phyloP scores from a whole-genome alignment of 2,329 filamentous ascomycete species.

The Cladosporium sp. region DNA sequence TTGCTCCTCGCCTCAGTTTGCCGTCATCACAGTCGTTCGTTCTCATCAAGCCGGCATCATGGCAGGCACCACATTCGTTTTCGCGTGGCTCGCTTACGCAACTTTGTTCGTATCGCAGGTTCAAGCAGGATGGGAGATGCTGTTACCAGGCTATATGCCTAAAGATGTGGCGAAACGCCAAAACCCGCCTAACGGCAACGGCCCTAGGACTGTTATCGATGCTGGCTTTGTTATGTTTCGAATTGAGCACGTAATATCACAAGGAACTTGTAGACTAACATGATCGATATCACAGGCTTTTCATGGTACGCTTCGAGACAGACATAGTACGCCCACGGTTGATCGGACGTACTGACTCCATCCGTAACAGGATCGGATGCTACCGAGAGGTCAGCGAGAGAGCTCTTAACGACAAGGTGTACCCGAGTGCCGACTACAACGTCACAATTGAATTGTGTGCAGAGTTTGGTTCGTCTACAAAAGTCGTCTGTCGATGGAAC shows the following conservation, averaged over 20 bases:
- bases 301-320: neutral
- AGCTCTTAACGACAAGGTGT: neutral
- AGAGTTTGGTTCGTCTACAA: neutral
- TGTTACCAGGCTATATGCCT: neutral
- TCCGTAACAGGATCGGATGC: slow-evolving; percentile 4
- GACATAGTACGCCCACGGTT: neutral
- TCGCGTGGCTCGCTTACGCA: neutral
- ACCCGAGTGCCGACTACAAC: neutral
- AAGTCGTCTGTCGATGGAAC: neutral
- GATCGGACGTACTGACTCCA: neutral
- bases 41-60: neutral
- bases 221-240: neutral
- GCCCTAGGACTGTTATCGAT: neutral
- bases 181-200: neutral
- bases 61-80: neutral
- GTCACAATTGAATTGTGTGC: slow-evolving; percentile 5
- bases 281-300: neutral
- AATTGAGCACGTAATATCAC: neutral
- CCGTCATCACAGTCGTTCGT: neutral
- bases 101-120: neutral
- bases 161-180: neutral
- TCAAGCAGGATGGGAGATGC: slow-evolving; percentile 17
- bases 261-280: neutral
- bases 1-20: neutral
- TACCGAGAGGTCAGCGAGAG: neutral